These are phyloP conservation scores for Apiospora koreana DNA, from an alignment of 2,329 filamentous ascomycete genomes.

Conservation along the genomic window DNA sequence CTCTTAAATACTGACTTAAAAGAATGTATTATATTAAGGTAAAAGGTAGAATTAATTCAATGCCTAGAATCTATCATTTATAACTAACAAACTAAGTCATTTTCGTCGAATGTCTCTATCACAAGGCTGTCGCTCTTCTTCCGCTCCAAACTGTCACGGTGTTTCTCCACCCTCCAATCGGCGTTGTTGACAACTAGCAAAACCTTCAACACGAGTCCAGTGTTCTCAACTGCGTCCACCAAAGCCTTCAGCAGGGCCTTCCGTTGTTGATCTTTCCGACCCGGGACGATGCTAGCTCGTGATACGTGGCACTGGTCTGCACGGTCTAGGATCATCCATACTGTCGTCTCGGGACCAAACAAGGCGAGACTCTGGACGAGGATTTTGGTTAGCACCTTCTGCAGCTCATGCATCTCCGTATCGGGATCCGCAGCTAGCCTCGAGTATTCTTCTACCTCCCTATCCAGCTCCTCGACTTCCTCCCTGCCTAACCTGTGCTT, in stretches of 20 bases:
- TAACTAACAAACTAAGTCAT: too few species aligned
- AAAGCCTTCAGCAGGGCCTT: neutral
- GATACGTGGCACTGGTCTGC: neutral
- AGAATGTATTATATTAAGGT: too few species aligned
- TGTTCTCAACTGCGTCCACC: neutral
- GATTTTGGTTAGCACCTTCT: neutral
- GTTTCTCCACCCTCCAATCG: neutral
- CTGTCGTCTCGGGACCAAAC: neutral
- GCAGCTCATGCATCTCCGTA: neutral
- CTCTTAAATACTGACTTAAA: too few species aligned
- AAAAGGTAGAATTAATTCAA: too few species aligned
- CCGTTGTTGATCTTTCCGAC: neutral
- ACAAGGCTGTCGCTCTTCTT: neutral
- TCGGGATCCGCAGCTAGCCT: neutral
- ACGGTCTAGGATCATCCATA: conserved; percentile 8
- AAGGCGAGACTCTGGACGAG: neutral
- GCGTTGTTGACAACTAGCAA: neutral
- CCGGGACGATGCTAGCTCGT: neutral
- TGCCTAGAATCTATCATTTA: too few species aligned
- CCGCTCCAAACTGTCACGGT: neutral
- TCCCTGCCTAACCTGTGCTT: neutral
- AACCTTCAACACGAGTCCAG: neutral
- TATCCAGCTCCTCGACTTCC: neutral
- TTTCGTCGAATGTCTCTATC: neutral
- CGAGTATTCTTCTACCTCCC: neutral